Evolutionary conservation across 805 yeast species (phyloP).

Genomic region (Pachysolen tannophilus): DNA sequence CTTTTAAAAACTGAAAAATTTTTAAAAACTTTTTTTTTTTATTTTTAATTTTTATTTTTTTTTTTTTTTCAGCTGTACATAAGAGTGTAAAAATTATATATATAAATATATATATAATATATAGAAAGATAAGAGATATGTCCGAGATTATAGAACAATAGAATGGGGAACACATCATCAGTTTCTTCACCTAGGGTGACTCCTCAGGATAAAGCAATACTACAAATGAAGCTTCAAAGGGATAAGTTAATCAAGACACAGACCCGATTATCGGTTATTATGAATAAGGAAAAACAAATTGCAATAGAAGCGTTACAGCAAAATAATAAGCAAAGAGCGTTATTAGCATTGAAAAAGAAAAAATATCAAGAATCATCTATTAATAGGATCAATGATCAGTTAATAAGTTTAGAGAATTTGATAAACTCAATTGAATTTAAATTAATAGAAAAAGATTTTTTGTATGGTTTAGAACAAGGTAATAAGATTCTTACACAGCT

Average conservation of each 20-base stretch:
- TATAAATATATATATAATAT: no score
- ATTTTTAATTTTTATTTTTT: neutral
- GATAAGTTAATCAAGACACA: conserved; percentile 77
- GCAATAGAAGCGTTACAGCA: conserved; percentile 48
- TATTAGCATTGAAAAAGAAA: conserved; percentile 62
- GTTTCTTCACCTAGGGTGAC: conserved; percentile 53
- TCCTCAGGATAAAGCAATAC: conserved; percentile 76
- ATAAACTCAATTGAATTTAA: conserved; percentile 83
- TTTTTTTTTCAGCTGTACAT: no score
- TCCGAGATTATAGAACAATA: neutral
- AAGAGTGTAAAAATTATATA: no score
- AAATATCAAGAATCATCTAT: conserved; percentile 78
- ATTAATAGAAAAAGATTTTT: conserved; percentile 75
- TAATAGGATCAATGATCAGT: conserved; percentile 64
- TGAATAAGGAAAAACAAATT: conserved; percentile 51
- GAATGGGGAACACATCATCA: conserved; percentile 25
- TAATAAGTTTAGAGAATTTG: conserved; percentile 71
- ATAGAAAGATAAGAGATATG: no score
- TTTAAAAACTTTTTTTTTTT: neutral
- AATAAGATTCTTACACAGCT: conserved; percentile 66
- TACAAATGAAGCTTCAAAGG: conserved; percentile 81
- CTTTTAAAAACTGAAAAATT: neutral
- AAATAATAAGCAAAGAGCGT: conserved; percentile 53
- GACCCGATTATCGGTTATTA: conserved; percentile 44
- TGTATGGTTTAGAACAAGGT: conserved; percentile 76